Evolutionary conservation across 805 yeast genomes (phyloP), one percentile per base, ranked within the genome.

Genomic region (Pichia paraexigua): DNA sequence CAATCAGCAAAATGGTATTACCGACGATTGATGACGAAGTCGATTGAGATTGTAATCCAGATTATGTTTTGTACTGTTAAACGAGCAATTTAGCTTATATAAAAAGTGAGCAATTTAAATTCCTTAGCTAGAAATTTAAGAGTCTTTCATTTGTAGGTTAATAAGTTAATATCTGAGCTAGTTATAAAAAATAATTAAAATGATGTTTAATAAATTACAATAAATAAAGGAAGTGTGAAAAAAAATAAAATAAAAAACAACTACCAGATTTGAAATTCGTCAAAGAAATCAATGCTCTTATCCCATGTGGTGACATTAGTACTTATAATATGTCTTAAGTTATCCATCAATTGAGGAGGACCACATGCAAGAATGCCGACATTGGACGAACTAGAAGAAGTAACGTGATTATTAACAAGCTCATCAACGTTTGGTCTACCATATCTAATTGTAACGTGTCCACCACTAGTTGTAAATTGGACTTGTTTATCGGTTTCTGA

Each of bases 341-440:
- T 21, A 21, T 51, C 56, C 51, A 51, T 53, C 69, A 76, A 67
- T 12, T 63, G 48, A n/a, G 71, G 69, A 56, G 75, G 79, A 43
- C 77, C 79, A 69, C 80, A 76, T 7, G 73, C 63, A 27, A 67
- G 66, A 51, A 76, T 57, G 7, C 73, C 79, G 45, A 70, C 58
- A 12, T 76, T 59, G 2, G 44, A 18, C 21, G 41, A 32, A 7
- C 55, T 50, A 76, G 73, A 71, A 10, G 56, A 52, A 24, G 71
- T 56, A 24, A 63, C 62, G 3, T 51, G 51, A n/a, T 71, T 63
- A 42, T 73, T 51, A 6, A 76, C 60, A 11, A 75, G 25, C 4
- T 53, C 62, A 6, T 59, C 56, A 30, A 73, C 50, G 45, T 68
- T 56, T 5, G 78, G 79, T 62, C 78, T 68, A n/a, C 72, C 74